Conservation (phyloP, 129 eudicot genomes). For the Oenanthe sinensis region DNA sequence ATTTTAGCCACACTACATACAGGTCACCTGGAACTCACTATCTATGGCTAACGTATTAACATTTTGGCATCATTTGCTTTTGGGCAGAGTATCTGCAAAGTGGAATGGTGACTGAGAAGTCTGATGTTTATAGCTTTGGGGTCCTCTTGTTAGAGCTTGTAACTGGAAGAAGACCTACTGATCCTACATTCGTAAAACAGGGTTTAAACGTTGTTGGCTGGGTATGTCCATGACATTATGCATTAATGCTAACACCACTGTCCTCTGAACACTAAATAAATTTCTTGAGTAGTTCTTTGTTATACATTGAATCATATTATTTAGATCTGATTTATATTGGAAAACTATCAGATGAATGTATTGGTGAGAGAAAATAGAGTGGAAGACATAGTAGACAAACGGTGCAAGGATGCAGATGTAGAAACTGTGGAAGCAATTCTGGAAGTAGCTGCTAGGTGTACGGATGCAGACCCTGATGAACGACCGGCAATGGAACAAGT, state of each 20-base stretch:
- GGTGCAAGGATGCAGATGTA: conserved; percentile 63
- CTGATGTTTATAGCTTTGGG: conserved; percentile 95
- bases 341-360: not conserved
- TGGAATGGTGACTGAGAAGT: conserved; percentile 91
- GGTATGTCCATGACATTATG: conserved; percentile 39
- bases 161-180: conserved; percentile 93
- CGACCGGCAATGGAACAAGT: conserved; percentile 82
- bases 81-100: conserved; percentile 85
- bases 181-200: conserved; percentile 67
- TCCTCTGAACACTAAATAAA: not conserved
- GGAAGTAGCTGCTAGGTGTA: conserved; percentile 77
- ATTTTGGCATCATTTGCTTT: not conserved
- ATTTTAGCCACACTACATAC: not conserved
- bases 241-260: not conserved
- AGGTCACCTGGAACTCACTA: not conserved
- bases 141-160: conserved; percentile 87
- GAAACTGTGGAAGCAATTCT: conserved; percentile 83
- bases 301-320: not conserved
- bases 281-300: not conserved
- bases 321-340: not conserved
- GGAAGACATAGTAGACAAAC: conserved; percentile 7
- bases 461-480: conserved; percentile 67
- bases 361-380: not conserved
- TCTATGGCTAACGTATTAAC: not conserved
- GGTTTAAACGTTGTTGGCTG: conserved; percentile 96